Base-by-base conservation (phyloP, 768 basidiomycete genomes). In the Leccinum variicolor region DNA sequence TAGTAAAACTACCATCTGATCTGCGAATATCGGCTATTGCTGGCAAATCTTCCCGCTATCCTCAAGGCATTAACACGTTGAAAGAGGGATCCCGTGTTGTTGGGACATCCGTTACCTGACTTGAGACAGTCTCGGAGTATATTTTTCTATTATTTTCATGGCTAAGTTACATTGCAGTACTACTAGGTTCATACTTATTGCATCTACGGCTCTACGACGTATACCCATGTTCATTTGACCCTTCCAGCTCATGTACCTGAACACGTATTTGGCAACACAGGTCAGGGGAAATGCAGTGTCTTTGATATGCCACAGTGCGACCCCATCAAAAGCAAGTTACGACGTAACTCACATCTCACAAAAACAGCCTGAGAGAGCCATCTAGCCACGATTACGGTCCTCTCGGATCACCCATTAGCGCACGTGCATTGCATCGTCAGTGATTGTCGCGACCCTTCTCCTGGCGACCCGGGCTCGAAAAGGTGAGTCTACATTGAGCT, bases 1-100 rank as follows among this genome's bases (percentile, higher is more conserved):
- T 94, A 45, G 88, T 92, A 46, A 81, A 82, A 57, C 70, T 92
- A 25, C 90, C 91, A 23, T 83, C 88, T 10, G 75, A 78, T 53
- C 67, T 82, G 56, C 70, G 73, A 52, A 62, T 73, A 51, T 61
- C 64, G 10, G 52, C 52, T 29, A 58, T 70, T 28, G 29, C 63
- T 52, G 53, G 63, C 43, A 72, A 60, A 34, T 36, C 65, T 28
- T 58, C 59, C 29, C 47, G 50, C 19, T 50, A 53, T 28, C 53
- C 39, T 46, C 53, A 55, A 54, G 54, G 31, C 17, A 45, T 51
- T 10, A 13, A 47, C 8, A n/a, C 29, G 13, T 50, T 62, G 54
- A 39, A 49, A 48, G 66, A 62, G 55, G 63, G 57, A 28, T 46
- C 49, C 29, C 26, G 47, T 48, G 10, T 46, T 53, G 59, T 43